These are phyloP conservation scores for Annulohypoxylon maeteangense DNA, from an alignment of 495 filamentous ascomycete genomes.

Conservation along the genomic window DNA sequence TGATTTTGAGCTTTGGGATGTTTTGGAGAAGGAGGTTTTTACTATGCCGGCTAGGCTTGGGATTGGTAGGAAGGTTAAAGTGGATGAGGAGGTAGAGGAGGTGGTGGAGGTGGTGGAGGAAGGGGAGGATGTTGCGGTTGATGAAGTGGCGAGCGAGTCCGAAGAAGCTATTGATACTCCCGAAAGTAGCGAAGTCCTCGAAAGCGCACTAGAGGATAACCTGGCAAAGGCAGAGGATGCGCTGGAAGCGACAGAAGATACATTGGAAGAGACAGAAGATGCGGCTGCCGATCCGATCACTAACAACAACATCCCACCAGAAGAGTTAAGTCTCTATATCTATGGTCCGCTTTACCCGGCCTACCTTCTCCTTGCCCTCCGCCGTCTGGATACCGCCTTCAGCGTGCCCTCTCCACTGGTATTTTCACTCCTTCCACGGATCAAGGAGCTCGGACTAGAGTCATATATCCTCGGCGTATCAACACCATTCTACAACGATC, in stretches of 20 bases:
- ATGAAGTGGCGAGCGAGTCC: not conserved
- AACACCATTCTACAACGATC: slow-evolving; percentile 77
- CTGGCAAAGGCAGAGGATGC: not conserved
- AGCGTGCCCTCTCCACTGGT: slow-evolving; percentile 67
- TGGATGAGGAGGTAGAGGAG: not conserved
- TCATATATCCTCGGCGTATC: slow-evolving; percentile 79
- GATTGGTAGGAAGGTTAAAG: slow-evolving; percentile 20
- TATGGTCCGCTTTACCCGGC: slow-evolving; percentile 74
- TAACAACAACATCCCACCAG: not conserved
- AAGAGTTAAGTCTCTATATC: slow-evolving; percentile 60
- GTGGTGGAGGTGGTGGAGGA: not conserved
- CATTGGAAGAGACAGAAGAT: not conserved
- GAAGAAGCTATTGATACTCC: not conserved
- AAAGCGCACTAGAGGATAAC: not conserved
- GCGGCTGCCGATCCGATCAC: not conserved
- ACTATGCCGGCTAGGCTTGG: slow-evolving; percentile 62
- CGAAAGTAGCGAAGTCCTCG: not conserved
- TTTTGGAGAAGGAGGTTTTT: slow-evolving; percentile 77
- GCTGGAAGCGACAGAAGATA: not conserved
- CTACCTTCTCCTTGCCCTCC: slow-evolving; percentile 70
- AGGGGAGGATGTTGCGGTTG: not conserved
- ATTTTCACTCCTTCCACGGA: slow-evolving; percentile 70
- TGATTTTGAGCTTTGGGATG: slow-evolving; percentile 76
- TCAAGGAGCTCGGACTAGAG: slow-evolving; percentile 75
- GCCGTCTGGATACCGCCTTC: slow-evolving; percentile 70